These are phyloP conservation scores for Podospora didyma DNA, from an alignment of 495 filamentous ascomycete species.

Conservation along the genomic window DNA sequence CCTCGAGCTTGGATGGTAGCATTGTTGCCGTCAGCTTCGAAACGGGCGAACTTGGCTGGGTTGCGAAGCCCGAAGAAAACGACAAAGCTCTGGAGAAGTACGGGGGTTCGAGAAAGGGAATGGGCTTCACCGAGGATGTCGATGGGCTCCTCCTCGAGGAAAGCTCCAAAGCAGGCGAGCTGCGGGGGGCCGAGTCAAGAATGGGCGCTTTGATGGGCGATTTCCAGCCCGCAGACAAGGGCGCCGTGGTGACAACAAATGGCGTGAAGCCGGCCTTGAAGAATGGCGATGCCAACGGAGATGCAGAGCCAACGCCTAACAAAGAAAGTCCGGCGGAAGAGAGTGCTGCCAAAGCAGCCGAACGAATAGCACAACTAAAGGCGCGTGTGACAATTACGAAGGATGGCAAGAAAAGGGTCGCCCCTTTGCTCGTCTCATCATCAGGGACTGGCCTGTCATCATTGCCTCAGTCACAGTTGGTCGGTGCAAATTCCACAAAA, in stretches of 20 bases:
- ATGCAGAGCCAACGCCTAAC: constrained; percentile 22
- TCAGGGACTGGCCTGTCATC: constrained; percentile 79
- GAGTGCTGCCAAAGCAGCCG: constrained; percentile 50
- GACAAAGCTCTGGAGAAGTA: constrained; percentile 90
- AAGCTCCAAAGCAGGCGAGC: constrained; percentile 83
- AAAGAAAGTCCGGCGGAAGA: constrained; percentile 39
- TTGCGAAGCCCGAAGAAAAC: constrained; percentile 72
- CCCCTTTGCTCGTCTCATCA: constrained; percentile 84
- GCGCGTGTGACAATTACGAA: constrained; percentile 90
- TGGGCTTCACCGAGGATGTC: constrained; percentile 85
- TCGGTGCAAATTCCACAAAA: constrained; percentile 62
- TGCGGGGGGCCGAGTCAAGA: constrained; percentile 81
- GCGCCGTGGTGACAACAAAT: constrained; percentile 32
- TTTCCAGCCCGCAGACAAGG: constrained; percentile 38
- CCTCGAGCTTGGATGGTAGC: constrained; percentile 81
- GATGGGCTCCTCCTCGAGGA: constrained; percentile 85
- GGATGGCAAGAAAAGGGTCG: constrained; percentile 94
- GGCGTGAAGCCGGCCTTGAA: constrained; percentile 34
- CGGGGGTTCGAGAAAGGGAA: constrained; percentile 77
- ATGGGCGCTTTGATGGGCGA: constrained; percentile 99
- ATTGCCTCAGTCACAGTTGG: constrained; percentile 77
- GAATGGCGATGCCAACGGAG: constrained; percentile 35
- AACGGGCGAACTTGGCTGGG: constrained; percentile 47
- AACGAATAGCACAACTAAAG: constrained; percentile 75
- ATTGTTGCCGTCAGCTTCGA: constrained; percentile 64